phyloP scores from a whole-genome alignment of 164 flowering plant species.

The Tetracentron sinense region DNA sequence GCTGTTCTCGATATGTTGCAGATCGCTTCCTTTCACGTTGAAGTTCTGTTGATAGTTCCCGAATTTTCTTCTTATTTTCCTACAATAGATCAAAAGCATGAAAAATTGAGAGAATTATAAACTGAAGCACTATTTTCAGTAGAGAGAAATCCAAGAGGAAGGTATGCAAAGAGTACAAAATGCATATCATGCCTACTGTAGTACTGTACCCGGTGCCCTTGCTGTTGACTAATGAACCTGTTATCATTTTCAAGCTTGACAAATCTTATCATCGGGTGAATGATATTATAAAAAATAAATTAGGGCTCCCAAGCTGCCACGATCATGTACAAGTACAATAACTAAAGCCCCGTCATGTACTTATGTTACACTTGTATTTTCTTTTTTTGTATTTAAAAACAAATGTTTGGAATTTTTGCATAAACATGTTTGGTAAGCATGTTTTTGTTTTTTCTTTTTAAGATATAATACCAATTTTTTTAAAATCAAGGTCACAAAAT shows the following conservation, averaged over 20 bases:
- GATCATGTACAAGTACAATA: no score
- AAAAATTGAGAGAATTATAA: neutral
- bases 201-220: neutral
- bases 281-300: no score
- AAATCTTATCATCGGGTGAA: neutral
- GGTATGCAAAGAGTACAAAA: neutral
- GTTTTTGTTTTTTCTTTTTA: no score
- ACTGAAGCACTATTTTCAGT: neutral
- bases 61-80: constrained; percentile 28
- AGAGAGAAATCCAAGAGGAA: neutral
- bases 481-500: no score
- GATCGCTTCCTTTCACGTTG: constrained; percentile 25
- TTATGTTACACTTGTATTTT: no score
- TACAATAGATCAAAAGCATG: constrained; percentile 8
- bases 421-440: no score
- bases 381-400: no score
- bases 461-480: no score
- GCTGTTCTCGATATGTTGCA: constrained; percentile 25
- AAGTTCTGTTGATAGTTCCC: constrained; percentile 25
- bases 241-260: neutral
- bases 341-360: no score
- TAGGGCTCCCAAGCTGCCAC: neutral
- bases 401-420: no score
- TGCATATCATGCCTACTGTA: no score
- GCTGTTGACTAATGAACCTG: neutral